A percentile compares a stretch with the other conserved stretches of the same genome.
Conservation (phyloP, 2,329 filamentous ascomycete species). For the Aspergillus ochraceus region DNA sequence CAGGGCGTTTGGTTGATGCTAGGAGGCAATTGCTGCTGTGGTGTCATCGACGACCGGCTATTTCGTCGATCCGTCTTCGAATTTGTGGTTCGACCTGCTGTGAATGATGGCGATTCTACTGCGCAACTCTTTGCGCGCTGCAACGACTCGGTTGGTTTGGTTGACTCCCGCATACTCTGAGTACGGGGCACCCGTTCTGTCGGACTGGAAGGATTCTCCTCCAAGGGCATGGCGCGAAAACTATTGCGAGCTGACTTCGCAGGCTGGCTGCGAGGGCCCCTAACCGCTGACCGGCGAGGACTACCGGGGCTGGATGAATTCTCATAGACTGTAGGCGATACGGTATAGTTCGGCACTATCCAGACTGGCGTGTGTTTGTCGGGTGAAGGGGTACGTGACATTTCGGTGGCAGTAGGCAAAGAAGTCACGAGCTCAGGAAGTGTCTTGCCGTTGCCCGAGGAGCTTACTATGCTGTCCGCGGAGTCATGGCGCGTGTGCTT, state of each 20-base stretch:
- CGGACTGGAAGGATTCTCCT: constrained; percentile 14
- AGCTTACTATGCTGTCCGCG: constrained; percentile 12
- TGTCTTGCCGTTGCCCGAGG: constrained; percentile 19
- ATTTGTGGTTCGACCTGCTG: constrained; percentile 10
- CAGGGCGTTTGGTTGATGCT: constrained; percentile 6
- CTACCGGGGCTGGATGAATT: constrained; percentile 27
- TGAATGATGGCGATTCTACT: constrained; percentile 10
- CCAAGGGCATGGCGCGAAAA: constrained; percentile 17
- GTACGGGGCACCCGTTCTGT: constrained; percentile 6
- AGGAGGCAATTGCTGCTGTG: constrained; percentile 9
- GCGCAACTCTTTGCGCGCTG: constrained; percentile 25
- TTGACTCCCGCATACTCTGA: constrained; percentile 17
- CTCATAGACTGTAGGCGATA: constrained; percentile 25
- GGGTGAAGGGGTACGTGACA: constrained; percentile 33
- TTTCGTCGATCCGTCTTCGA: neutral
- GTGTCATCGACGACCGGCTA: neutral
- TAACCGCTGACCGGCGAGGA: constrained; percentile 33
- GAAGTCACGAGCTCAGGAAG: constrained; percentile 30
- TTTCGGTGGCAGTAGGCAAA: constrained; percentile 6
- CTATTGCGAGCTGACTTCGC: constrained; percentile 21
- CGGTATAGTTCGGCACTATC: constrained; percentile 21
- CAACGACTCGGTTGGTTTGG: constrained; percentile 29
- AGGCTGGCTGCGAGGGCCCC: constrained; percentile 36
- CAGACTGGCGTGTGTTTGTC: constrained; percentile 27
- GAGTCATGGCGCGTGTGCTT: constrained; percentile 18